Percentiles rank a stretch among this genome's conserved stretches.
phyloP scores from a whole-genome alignment of 2,329 filamentous ascomycete species.

The Fusarium nelsonii region DNA sequence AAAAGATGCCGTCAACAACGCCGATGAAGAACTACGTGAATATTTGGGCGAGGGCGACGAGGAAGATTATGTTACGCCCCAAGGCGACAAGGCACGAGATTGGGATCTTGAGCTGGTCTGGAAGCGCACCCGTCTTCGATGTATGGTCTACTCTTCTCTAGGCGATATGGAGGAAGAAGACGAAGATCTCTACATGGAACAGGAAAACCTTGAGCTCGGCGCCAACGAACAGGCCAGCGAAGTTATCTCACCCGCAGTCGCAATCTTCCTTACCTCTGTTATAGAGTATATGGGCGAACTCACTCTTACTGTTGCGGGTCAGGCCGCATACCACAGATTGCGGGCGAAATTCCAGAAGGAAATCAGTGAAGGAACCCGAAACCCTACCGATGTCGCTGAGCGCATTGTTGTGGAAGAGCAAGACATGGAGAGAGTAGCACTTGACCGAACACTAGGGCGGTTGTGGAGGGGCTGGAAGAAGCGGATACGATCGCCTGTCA shows the following conservation, averaged over 20 bases:
- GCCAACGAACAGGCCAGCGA: conserved; percentile 71
- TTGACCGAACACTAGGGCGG: conserved; percentile 88
- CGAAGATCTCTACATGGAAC: conserved; percentile 87
- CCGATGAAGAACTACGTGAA: conserved; percentile 88
- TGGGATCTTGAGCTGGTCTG: conserved; percentile 95
- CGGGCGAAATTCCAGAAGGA: conserved; percentile 70
- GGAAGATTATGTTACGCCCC: conserved; percentile 73
- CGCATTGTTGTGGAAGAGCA: conserved; percentile 86
- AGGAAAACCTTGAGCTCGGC: conserved; percentile 76
- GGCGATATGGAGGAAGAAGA: conserved; percentile 99
- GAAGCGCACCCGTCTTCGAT: conserved; percentile 91
- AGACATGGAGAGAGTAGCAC: conserved; percentile 92
- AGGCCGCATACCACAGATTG: conserved; percentile 81
- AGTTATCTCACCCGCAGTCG: conserved; percentile 87
- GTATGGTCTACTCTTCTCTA: conserved; percentile 98
- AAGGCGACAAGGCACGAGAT: conserved; percentile 64
- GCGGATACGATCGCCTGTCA: conserved; percentile 71
- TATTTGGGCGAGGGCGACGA: conserved; percentile 85
- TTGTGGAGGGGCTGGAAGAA: conserved; percentile 98
- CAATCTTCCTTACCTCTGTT: conserved; percentile 95
- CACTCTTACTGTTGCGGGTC: conserved; percentile 85
- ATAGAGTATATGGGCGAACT: conserved; percentile 95
- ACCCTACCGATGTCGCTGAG: conserved; percentile 66
- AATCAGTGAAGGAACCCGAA: conserved; percentile 64
- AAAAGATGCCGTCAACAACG: conserved; percentile 83